Evolutionary conservation across 495 filamentous ascomycete genomes (phyloP).

Genomic region (Geopyxis carbonaria): DNA sequence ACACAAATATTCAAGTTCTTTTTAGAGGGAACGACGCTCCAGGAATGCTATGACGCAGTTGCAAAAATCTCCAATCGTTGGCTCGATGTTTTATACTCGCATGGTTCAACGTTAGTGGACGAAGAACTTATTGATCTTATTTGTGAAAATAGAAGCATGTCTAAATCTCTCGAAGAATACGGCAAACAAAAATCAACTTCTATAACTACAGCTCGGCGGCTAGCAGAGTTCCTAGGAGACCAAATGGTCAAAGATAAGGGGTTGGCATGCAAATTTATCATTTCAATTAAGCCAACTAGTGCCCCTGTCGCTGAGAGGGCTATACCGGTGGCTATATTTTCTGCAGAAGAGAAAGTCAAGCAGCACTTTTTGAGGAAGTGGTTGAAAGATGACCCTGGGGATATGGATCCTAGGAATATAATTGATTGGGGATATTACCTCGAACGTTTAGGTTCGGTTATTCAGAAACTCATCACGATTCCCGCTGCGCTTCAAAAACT

Average conservation of each 20-base stretch:
- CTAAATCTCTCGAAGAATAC: slow-evolving; percentile 91
- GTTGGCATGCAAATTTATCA: slow-evolving; percentile 98
- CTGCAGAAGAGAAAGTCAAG: slow-evolving; percentile 73
- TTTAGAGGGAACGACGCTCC: slow-evolving; percentile 67
- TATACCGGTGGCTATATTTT: slow-evolving; percentile 92
- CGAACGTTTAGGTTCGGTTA: slow-evolving; percentile 84
- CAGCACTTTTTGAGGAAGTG: slow-evolving; percentile 83
- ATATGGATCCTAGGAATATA: slow-evolving; percentile 75
- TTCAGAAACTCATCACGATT: slow-evolving; percentile 98
- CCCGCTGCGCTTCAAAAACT: slow-evolving; percentile 91
- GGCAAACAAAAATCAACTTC: slow-evolving; percentile 90
- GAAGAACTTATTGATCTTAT: slow-evolving; percentile 97
- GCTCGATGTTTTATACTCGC: slow-evolving; percentile 82
- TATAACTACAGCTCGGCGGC: slow-evolving; percentile 89
- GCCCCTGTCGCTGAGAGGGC: slow-evolving; percentile 91
- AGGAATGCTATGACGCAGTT: slow-evolving; percentile 79
- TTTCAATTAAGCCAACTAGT: slow-evolving; percentile 67
- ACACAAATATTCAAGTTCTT: slow-evolving; percentile 99
- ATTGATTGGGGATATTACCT: slow-evolving; percentile 96
- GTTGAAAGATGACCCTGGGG: slow-evolving; percentile 80
- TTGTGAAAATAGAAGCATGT: slow-evolving; percentile 95
- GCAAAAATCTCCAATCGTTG: slow-evolving; percentile 91
- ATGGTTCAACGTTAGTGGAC: slow-evolving; percentile 73
- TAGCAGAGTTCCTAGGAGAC: slow-evolving; percentile 91
- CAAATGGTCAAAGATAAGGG: slow-evolving; percentile 99